phyloP scores from a whole-genome alignment of 2,329 filamentous ascomycete species.

The Curvularia hawaiiensis region DNA sequence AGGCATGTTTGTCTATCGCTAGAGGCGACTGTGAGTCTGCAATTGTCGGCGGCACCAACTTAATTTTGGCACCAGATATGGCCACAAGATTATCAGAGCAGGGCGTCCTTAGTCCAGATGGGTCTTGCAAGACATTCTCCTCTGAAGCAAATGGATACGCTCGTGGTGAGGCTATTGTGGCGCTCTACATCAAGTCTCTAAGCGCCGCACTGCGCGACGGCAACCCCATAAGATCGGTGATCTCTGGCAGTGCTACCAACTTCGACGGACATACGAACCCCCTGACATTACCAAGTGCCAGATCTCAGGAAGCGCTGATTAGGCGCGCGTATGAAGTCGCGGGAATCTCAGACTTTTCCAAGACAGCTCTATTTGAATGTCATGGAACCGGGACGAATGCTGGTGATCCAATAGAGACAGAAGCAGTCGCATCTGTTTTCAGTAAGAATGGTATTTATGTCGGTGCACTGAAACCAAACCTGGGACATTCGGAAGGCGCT shows the following conservation, averaged over 20 bases:
- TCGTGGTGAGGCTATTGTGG: constrained; percentile 35
- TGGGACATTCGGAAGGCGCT: constrained; percentile 48
- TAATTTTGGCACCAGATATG: not conserved
- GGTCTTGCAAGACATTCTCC: constrained; percentile 31
- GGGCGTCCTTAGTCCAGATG: constrained; percentile 15
- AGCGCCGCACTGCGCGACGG: not conserved
- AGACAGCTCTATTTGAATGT: constrained; percentile 40
- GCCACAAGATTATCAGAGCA: constrained; percentile 17
- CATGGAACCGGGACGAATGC: constrained; percentile 57
- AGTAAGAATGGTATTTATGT: constrained; percentile 13
- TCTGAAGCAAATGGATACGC: constrained; percentile 29
- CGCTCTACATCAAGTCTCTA: constrained; percentile 37
- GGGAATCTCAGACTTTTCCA: constrained; percentile 3
- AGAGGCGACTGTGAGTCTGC: constrained; percentile 18
- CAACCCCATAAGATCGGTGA: constrained; percentile 40
- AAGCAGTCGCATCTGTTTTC: constrained; percentile 19
- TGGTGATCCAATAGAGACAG: constrained; percentile 45
- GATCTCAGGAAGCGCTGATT: not conserved
- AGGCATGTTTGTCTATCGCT: constrained; percentile 4
- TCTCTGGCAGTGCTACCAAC: constrained; percentile 29
- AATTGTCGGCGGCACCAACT: constrained; percentile 21
- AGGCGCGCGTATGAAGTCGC: not conserved
- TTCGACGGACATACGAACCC: constrained; percentile 22
- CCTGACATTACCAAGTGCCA: not conserved
- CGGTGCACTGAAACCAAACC: constrained; percentile 38